These are phyloP conservation scores for Solidago caesia DNA, from an alignment of 129 eudicot species.

Conservation along the genomic window DNA sequence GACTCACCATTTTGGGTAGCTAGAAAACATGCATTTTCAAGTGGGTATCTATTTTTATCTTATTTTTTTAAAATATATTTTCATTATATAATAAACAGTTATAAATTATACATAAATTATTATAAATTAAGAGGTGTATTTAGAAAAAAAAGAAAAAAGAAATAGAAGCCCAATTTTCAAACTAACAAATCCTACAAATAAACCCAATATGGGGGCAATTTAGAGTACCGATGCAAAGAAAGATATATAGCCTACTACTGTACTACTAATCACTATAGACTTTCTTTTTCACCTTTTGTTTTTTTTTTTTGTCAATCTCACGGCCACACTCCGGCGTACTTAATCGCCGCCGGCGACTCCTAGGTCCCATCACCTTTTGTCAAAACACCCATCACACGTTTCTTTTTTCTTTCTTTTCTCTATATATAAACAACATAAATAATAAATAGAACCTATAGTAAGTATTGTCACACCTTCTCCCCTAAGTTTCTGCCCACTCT, in stretches of 20 bases:
- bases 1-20: too few species aligned
- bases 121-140: too few species aligned
- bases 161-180: not conserved
- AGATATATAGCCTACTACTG: too few species aligned
- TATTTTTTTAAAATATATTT: too few species aligned
- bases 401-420: not conserved
- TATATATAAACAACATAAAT: not conserved
- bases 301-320: conserved; percentile 27
- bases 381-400: conserved; percentile 20
- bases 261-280: conserved; percentile 16
- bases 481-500: conserved; percentile 14
- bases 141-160: too few species aligned
- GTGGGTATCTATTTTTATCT: too few species aligned
- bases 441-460: too few species aligned
- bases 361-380: conserved; percentile 35
- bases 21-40: too few species aligned
- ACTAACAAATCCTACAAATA: not conserved
- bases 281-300: conserved; percentile 19
- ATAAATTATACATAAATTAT: too few species aligned
- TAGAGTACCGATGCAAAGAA: conserved; percentile 27
- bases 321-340: conserved; percentile 11
- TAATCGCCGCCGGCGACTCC: conserved; percentile 25
- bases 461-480: not conserved
- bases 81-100: too few species aligned
- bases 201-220: not conserved